A percentile compares a stretch with the other conserved stretches of the same genome.
These are phyloP conservation scores for Phytophthora syringae DNA, from an alignment of 352 stramenopile genomes.

Conservation along the genomic window DNA sequence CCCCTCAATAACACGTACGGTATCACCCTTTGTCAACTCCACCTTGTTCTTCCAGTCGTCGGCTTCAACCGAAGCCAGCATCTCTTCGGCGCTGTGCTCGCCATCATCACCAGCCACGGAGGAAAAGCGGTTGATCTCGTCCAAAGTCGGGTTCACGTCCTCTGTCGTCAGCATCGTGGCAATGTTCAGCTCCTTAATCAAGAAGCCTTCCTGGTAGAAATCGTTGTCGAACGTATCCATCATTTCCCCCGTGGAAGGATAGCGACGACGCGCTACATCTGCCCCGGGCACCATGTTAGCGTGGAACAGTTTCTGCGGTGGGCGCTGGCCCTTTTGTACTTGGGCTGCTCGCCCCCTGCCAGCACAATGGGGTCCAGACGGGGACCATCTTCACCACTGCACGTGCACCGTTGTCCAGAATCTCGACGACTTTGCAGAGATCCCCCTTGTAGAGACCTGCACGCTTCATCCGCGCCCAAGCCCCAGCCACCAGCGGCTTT, in stretches of 20 bases:
- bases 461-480: constrained; percentile 88
- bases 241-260: constrained; percentile 81
- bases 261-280: constrained; percentile 73
- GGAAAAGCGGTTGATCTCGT: constrained; percentile 91
- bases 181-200: constrained; percentile 90
- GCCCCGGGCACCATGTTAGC: constrained; percentile 64
- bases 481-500: constrained; percentile 79
- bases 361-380: constrained; percentile 82
- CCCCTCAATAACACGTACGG: constrained; percentile 87
- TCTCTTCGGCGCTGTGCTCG: constrained; percentile 69
- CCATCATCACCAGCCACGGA: constrained; percentile 67
- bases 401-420: constrained; percentile 84
- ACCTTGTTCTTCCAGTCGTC: constrained; percentile 92
- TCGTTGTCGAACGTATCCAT: constrained; percentile 91
- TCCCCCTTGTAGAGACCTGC: constrained; percentile 89
- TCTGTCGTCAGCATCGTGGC: constrained; percentile 85
- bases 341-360: constrained; percentile 74
- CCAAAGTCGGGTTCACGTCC: constrained; percentile 85
- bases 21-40: constrained; percentile 90
- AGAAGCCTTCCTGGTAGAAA: constrained; percentile 89
- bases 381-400: constrained; percentile 89
- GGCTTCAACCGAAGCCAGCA: constrained; percentile 74
- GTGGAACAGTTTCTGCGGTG: constrained; percentile 88
- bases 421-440: constrained; percentile 88
- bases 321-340: constrained; percentile 90